A percentile compares a stretch with the other conserved stretches of the same genome.
phyloP scores from a whole-genome alignment of 495 filamentous ascomycete genomes.

The Aspergillus wentii region DNA sequence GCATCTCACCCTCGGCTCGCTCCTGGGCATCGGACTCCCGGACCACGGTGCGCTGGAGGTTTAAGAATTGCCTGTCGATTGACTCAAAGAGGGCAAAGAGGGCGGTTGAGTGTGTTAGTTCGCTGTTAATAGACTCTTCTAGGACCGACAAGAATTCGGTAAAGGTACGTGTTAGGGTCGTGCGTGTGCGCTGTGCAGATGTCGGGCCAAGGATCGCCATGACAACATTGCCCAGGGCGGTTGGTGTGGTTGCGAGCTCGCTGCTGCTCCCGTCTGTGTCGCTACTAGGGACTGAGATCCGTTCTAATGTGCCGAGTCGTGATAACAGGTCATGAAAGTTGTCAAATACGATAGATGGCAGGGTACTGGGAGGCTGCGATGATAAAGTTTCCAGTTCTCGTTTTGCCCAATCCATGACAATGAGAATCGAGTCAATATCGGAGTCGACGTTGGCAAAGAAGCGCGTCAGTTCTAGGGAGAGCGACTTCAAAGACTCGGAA shows the following conservation, averaged over 20 bases:
- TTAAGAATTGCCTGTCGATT: slow-evolving; percentile 84
- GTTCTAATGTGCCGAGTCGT: slow-evolving; percentile 63
- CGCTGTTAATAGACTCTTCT: slow-evolving; percentile 81
- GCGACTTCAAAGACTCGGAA: slow-evolving; percentile 72
- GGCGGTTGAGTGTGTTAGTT: slow-evolving; percentile 68
- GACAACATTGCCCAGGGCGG: slow-evolving; percentile 58
- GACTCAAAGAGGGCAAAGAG: slow-evolving; percentile 81
- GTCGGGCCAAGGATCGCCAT: slow-evolving; percentile 75
- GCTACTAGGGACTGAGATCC: slow-evolving; percentile 8
- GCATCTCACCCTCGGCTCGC: slow-evolving; percentile 69
- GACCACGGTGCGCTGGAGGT: slow-evolving; percentile 78
- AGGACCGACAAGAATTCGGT: slow-evolving; percentile 81
- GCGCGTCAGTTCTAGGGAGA: slow-evolving; percentile 74
- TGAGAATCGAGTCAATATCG: slow-evolving; percentile 84
- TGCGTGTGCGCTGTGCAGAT: slow-evolving; percentile 68
- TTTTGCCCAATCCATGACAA: slow-evolving; percentile 92
- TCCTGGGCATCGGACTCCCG: slow-evolving; percentile 79
- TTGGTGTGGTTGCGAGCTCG: slow-evolving; percentile 45
- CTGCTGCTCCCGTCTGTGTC: slow-evolving; percentile 36
- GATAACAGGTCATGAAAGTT: slow-evolving; percentile 76
- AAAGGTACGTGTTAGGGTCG: slow-evolving; percentile 79
- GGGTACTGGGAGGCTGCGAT: slow-evolving; percentile 45
- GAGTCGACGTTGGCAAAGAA: slow-evolving; percentile 92
- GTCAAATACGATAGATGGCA: slow-evolving; percentile 63
- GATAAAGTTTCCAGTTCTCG: slow-evolving; percentile 65